Percentiles rank a stretch among this genome's conserved stretches.
These are phyloP conservation scores for Fusarium siculi DNA, from an alignment of 2,329 filamentous ascomycete species.

Conservation along the genomic window DNA sequence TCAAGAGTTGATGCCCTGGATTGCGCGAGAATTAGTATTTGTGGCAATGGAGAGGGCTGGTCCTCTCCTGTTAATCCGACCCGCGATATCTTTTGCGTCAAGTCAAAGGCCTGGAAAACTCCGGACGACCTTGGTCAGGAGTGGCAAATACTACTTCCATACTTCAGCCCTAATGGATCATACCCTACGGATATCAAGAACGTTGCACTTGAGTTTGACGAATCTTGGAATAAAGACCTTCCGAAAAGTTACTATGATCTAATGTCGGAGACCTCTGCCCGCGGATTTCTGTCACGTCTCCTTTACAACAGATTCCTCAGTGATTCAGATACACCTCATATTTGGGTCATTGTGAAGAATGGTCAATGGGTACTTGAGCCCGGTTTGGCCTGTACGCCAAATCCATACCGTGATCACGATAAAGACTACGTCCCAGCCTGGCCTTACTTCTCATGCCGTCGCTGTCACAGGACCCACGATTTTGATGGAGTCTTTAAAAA, in stretches of 20 bases:
- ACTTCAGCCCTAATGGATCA: not conserved
- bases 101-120: not conserved
- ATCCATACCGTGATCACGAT: accelerated
- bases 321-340: accelerated
- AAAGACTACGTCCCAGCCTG: not conserved
- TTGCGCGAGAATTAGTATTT: not conserved
- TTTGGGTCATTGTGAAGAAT: not conserved
- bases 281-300: not conserved
- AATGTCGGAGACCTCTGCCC: not conserved
- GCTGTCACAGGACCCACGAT: not conserved
- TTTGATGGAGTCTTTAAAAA: not conserved
- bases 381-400: accelerated
- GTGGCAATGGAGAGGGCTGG: accelerated
- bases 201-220: not conserved
- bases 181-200: not conserved
- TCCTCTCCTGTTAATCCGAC: not conserved
- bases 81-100: slow-evolving; percentile 4
- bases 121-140: accelerated
- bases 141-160: not conserved
- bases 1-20: not conserved
- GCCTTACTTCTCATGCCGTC: accelerated
- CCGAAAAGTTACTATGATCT: not conserved
- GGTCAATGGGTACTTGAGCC: not conserved
- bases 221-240: not conserved
- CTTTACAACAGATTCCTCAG: not conserved